Conservation (phyloP, 768 basidiomycete species). For the Chlorophyllum brunneum region DNA sequence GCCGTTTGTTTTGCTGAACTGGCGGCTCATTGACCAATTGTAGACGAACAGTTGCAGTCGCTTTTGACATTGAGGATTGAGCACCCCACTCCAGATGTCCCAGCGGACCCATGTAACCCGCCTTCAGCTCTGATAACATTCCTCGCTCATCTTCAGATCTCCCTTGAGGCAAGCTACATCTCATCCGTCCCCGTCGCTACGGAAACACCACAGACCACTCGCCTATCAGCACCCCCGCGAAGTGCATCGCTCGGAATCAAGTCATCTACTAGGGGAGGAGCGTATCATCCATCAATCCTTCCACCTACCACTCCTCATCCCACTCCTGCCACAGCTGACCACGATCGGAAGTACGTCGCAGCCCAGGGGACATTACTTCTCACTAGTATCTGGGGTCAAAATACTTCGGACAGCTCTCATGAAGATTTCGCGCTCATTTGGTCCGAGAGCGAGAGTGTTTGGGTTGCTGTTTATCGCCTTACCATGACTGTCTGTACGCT, state of each 20-base stretch:
- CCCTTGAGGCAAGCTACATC: slow-evolving; percentile 81
- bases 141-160: slow-evolving; percentile 68
- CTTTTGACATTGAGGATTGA: slow-evolving; percentile 54
- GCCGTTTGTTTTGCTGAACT: slow-evolving; percentile 20
- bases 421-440: slow-evolving; percentile 67
- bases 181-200: slow-evolving; percentile 37
- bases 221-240: slow-evolving; percentile 49
- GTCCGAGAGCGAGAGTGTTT: slow-evolving; percentile 53
- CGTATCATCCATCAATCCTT: slow-evolving; percentile 61
- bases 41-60: slow-evolving; percentile 55
- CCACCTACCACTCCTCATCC: slow-evolving; percentile 86
- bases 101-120: slow-evolving; percentile 34
- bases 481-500: slow-evolving; percentile 75
- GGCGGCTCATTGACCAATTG: slow-evolving; percentile 21
- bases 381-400: slow-evolving; percentile 74
- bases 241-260: slow-evolving; percentile 39
- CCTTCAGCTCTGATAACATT: slow-evolving; percentile 53
- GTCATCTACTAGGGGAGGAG: slow-evolving; percentile 29
- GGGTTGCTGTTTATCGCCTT: slow-evolving; percentile 81
- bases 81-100: slow-evolving; percentile 42
- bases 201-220: slow-evolving; percentile 33
- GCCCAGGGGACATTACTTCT: slow-evolving; percentile 75
- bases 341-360: slow-evolving; percentile 72
- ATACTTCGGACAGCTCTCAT: slow-evolving; percentile 34
- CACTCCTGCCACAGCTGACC: slow-evolving; percentile 65